Conservation (phyloP, 2,329 filamentous ascomycete genomes). For the Calonectria naviculata region DNA sequence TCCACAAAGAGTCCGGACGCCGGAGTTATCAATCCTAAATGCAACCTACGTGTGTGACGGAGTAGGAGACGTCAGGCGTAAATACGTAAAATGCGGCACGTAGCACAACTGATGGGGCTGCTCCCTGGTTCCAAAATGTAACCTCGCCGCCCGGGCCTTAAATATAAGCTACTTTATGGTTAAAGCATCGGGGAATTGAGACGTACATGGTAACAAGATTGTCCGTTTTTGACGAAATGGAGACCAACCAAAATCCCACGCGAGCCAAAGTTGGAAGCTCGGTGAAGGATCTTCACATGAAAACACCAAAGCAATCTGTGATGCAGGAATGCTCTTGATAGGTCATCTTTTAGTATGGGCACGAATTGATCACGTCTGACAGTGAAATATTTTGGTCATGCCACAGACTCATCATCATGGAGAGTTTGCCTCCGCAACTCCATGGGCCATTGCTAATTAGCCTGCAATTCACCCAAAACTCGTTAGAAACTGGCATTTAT, state of each 20-base stretch:
- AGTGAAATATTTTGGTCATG: background rate
- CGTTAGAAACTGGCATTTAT: background rate
- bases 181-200: background rate
- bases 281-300: background rate
- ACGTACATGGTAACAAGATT: background rate
- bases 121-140: background rate
- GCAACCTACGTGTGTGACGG: background rate
- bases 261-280: background rate
- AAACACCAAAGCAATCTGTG: background rate
- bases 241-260: background rate
- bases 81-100: background rate
- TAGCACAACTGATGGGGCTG: background rate
- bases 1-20: background rate
- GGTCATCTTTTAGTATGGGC: background rate
- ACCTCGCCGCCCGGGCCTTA: background rate
- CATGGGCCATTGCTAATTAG: background rate
- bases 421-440: background rate
- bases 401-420: background rate
- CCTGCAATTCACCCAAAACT: background rate
- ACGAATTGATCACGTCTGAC: background rate
- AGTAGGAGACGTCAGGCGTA: background rate
- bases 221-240: background rate
- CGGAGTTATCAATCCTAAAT: background rate
- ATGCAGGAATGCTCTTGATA: background rate
- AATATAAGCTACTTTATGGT: conserved; percentile 5